These are phyloP conservation scores for Nowakowskiella sp. DNA, from an alignment of 192 early-diverging fungal species.

Conservation along the genomic window DNA sequence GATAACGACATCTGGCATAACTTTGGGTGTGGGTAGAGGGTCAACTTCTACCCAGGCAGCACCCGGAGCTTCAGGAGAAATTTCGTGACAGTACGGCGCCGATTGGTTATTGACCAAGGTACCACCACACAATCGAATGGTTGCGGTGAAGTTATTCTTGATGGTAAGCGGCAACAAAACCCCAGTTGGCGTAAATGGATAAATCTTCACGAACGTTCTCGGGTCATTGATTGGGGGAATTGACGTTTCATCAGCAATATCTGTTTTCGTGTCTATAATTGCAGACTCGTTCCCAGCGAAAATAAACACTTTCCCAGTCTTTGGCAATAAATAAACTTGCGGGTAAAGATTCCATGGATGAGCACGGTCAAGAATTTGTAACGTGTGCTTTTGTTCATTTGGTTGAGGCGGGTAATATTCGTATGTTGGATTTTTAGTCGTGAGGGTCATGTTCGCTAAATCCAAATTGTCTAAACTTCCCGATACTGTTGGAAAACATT, in stretches of 20 bases:
- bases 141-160: conserved; percentile 8
- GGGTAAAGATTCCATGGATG: conserved; percentile 20
- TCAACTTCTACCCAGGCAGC: no score
- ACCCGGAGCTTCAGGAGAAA: no score
- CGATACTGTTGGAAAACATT: no score
- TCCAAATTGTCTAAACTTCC: no score
- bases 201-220: conserved; percentile 21
- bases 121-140: conserved; percentile 27
- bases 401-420: conserved; percentile 27
- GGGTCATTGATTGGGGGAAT: conserved; percentile 8
- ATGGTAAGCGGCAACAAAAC: conserved; percentile 23
- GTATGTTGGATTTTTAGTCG: conserved; percentile 33
- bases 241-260: neutral
- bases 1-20: no score
- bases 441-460: conserved; percentile 5
- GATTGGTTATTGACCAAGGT: no score
- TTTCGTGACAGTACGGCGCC: no score
- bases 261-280: conserved; percentile 11
- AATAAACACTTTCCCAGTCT: conserved; percentile 11
- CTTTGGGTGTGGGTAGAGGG: no score
- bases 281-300: conserved; percentile 16
- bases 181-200: conserved; percentile 23
- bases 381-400: conserved; percentile 2
- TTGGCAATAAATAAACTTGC: conserved; percentile 11
- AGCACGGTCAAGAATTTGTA: conserved; percentile 13